These are phyloP conservation scores for Pyrus betulifolia DNA, from an alignment of 306 rosid species.

Conservation along the genomic window DNA sequence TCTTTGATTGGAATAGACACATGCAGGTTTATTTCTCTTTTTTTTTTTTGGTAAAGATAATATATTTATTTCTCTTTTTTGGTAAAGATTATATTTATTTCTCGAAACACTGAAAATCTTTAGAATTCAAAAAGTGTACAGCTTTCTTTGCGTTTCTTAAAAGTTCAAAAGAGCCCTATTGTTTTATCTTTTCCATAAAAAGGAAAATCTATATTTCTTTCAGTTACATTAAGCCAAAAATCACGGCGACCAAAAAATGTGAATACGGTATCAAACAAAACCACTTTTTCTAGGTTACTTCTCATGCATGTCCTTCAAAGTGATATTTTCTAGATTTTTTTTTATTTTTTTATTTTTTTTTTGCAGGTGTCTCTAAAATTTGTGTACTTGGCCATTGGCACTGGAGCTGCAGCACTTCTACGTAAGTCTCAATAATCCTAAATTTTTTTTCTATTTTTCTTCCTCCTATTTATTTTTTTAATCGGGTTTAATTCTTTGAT, in stretches of 20 bases:
- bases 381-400: constrained; percentile 58
- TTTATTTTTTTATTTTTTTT: background rate
- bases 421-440: constrained; percentile 42
- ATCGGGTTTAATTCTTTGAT: too few species aligned
- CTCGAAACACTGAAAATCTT: too few species aligned
- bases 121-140: too few species aligned
- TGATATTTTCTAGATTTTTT: background rate
- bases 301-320: background rate
- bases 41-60: too few species aligned
- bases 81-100: too few species aligned
- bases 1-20: too few species aligned
- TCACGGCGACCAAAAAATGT: background rate
- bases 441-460: background rate
- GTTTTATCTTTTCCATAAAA: background rate
- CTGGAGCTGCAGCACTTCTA: constrained; percentile 54
- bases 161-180: too few species aligned
- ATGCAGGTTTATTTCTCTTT: too few species aligned
- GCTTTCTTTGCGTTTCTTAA: too few species aligned
- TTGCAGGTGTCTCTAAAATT: constrained; percentile 50
- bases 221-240: background rate
- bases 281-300: background rate
- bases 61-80: too few species aligned
- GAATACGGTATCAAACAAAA: background rate
- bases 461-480: background rate
- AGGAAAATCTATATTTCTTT: too few species aligned